Base-by-base conservation (phyloP, 306 rosid genomes). In the Rosa rugosa region DNA sequence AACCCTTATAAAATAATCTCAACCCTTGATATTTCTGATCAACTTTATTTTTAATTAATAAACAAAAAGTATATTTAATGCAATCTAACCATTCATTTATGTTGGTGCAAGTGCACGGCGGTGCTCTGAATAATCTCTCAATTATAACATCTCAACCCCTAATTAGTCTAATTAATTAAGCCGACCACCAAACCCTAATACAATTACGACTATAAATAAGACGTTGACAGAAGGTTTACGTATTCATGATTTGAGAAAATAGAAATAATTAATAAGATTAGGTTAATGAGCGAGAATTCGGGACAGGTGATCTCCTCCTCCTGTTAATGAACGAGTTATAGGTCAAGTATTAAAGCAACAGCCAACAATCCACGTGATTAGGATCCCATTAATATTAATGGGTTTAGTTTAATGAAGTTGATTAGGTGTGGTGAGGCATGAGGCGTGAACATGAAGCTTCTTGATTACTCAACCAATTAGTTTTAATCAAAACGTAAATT, bases 281-380 rank as follows among this genome's bases (percentile, higher is more conserved):
- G 49, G 6, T 70, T 77, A 59, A 81, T 38, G 44, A 14, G 16
- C 22, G 25, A 31, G 20, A 2, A 31, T 31, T 31, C 36, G 36
- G 36, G 36, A 31, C 36, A 31, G 36, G 36, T 31, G 36, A 31
- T 2, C 3, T 31, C 36, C 34, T 31, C 36, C 34, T 0, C 36
- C 36, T 31, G 36, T 31, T 2, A 31, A 31, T 31, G 36, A 31
- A 31, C 3, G 36, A 69, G 83, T 51, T 44, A 12, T 79, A 68
- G 75, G 40, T 78, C 57, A 44, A 59, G 13, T 66, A 50, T 67
- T 75, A 76, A 51, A 17, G 67, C 72, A 67, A 75, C 81, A 72
- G 13, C 71, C 72, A 67, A 73, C 81, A 77, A 9, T 60, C 67
- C 82, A 79, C 82, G 88, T 84, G 89, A 82, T 75, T 83, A 73